phyloP scores from a whole-genome alignment of 371 early-diverging fungal genomes.

The Mortierella polycephala region DNA sequence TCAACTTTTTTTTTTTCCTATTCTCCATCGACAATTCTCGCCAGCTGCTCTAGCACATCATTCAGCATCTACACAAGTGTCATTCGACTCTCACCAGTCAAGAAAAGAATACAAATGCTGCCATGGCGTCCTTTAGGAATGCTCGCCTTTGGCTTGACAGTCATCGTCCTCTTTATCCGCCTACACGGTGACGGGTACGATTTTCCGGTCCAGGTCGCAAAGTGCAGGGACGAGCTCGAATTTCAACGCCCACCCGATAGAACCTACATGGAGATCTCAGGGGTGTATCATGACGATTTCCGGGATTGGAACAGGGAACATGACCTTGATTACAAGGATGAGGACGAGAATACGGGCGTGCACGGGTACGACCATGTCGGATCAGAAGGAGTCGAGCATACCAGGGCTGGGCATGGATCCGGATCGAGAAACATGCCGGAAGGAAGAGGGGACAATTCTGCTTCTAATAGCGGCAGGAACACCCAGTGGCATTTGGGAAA shows the following conservation, averaged over 20 bases:
- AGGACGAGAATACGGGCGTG: not conserved
- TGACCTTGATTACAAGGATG: not conserved
- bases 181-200: conserved; percentile 52
- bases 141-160: conserved; percentile 40
- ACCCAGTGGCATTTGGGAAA: conserved; percentile 37
- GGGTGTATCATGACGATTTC: conserved; percentile 18
- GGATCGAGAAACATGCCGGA: too few relatives aligned
- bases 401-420: too few relatives aligned
- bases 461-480: not conserved
- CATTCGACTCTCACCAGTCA: not conserved
- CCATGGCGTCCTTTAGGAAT: conserved; percentile 53
- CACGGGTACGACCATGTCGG: not conserved
- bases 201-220: conserved; percentile 23
- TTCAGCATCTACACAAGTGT: not conserved
- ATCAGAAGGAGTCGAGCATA: not conserved
- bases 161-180: conserved; percentile 49
- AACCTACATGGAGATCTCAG: conserved; percentile 34
- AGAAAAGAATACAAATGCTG: conserved; percentile 19
- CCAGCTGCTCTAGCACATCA: too few relatives aligned
- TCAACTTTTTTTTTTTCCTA: too few relatives aligned
- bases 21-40: too few relatives aligned
- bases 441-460: too few relatives aligned
- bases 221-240: conserved; percentile 10
- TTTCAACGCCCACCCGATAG: conserved; percentile 14
- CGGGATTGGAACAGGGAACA: not conserved